phyloP scores from a whole-genome alignment of 306 rosid species.

The Castanea mollissima region DNA sequence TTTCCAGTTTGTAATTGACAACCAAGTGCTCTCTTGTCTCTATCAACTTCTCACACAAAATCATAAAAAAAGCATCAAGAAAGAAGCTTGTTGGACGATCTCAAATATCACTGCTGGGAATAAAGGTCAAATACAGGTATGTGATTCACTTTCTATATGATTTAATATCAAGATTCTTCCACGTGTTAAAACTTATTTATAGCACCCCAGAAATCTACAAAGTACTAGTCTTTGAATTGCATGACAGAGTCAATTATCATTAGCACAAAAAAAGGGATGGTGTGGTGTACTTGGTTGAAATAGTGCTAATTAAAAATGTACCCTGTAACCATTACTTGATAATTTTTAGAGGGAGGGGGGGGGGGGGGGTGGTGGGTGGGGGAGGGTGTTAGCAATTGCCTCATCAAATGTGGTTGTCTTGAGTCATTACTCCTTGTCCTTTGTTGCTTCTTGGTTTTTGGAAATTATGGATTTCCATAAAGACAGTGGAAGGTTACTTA shows the following conservation, averaged over 20 bases:
- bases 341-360: too few relatives aligned
- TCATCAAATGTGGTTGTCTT: not conserved
- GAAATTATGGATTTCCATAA: not conserved
- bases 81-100: constrained; percentile 73
- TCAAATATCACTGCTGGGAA: constrained; percentile 75
- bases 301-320: not conserved
- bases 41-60: constrained; percentile 53
- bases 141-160: not conserved
- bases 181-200: not conserved
- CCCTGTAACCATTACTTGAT: not conserved
- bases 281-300: not conserved
- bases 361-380: not conserved
- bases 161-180: not conserved
- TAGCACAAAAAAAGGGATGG: not conserved
- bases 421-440: not conserved
- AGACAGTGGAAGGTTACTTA: not conserved
- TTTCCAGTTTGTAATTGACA: constrained; percentile 54
- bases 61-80: constrained; percentile 64
- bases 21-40: constrained; percentile 53
- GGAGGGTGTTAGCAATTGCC: not conserved
- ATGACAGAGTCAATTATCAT: not conserved
- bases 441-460: not conserved
- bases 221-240: not conserved
- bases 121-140: constrained; percentile 66
- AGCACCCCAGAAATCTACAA: not conserved